Base-by-base conservation (phyloP, 768 basidiomycete species). In the Tremella fuciformis region DNA sequence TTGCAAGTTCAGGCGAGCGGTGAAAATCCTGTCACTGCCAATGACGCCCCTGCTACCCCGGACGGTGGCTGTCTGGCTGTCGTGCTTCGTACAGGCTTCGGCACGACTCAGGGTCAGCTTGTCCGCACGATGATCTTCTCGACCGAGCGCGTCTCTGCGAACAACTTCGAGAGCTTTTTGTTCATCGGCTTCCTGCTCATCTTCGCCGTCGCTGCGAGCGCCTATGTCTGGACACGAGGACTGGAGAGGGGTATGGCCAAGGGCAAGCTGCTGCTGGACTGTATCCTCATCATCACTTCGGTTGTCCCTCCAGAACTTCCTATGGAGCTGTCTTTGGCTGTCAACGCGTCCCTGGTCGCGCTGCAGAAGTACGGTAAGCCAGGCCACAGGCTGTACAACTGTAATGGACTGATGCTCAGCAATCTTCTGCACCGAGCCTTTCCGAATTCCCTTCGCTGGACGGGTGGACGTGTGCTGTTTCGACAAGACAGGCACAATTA, bases 91-190 rank as follows among this genome's bases (percentile, higher is more conserved):
- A 98, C 96, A 13, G 94, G 96, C 1, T 99, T 98, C 71, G 96
- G 96, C 8, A 99, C 96, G 9, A 86, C 91, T 0, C 96, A 99
- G 75, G 96, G 96, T 39, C 91, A 94, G 77, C 85, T 99, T 34
- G 93, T 99, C 29, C 82, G 94, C 46, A 98, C 96, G 0, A 99
- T 98, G 96, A 92, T 99, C 57, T 99, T 98, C 80, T 92, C 91
- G 13, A 92, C 91, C 0, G 96, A 99, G 70, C 88, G 92, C 4
- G 86, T 99, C 19, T 90, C 91, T 8, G 96, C 96, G 22, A 98
- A 98, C 79, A 98, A 94, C 76, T 50, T 88, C 59, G 96, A 99
- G 74, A 87, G 87, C 0, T 98, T 97, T 85, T 78, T 97, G 57
- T 99, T 99, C 80, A 97, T 99, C 60, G 96, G 92, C 2, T 98